phyloP scores from a whole-genome alignment of 352 stramenopile species.

The Detonula confervacea region DNA sequence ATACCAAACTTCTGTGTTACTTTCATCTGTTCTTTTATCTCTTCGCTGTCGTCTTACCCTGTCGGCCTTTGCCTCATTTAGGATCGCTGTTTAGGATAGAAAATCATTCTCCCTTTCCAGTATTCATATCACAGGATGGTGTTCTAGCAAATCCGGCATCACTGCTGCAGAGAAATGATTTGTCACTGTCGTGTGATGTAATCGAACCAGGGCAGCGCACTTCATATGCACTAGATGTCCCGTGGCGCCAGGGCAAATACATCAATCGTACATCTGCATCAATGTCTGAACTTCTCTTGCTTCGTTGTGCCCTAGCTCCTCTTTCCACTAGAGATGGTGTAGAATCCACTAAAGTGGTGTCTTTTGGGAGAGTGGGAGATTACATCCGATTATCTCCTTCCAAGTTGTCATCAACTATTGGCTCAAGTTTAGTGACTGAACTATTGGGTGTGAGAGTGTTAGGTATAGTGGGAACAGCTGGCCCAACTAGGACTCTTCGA shows the following conservation, averaged over 20 bases:
- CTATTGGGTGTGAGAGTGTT: constrained; percentile 70
- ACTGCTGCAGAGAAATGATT: constrained; percentile 3
- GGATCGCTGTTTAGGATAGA: constrained; percentile 81
- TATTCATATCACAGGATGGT: constrained; percentile 80
- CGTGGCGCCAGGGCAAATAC: constrained; percentile 80
- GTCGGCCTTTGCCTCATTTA: too few relatives aligned
- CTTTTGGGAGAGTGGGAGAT: constrained; percentile 64
- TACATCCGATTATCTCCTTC: constrained; percentile 71
- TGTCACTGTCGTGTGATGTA: constrained; percentile 54
- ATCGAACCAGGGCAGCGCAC: constrained; percentile 49
- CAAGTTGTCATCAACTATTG: constrained; percentile 58
- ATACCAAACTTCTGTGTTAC: too few relatives aligned
- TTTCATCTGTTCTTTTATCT: too few relatives aligned
- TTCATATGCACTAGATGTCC: constrained; percentile 77
- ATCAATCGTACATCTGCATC: constrained; percentile 61
- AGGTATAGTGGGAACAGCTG: constrained; percentile 68
- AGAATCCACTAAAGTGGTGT: constrained; percentile 80
- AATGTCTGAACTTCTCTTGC: constrained; percentile 63
- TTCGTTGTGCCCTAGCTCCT: constrained; percentile 67
- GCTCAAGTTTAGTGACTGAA: constrained; percentile 26
- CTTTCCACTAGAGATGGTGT: constrained; percentile 66
- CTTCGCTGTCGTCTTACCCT: too few relatives aligned
- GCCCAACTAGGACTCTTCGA: constrained; percentile 71
- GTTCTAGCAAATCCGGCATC: constrained; percentile 65
- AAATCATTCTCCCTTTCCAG: constrained; percentile 75